A percentile compares a stretch with the other conserved stretches of the same genome.
Evolutionary conservation across 805 yeast genomes (phyloP).

Genomic region (Nakazawaea ambrosiae): DNA sequence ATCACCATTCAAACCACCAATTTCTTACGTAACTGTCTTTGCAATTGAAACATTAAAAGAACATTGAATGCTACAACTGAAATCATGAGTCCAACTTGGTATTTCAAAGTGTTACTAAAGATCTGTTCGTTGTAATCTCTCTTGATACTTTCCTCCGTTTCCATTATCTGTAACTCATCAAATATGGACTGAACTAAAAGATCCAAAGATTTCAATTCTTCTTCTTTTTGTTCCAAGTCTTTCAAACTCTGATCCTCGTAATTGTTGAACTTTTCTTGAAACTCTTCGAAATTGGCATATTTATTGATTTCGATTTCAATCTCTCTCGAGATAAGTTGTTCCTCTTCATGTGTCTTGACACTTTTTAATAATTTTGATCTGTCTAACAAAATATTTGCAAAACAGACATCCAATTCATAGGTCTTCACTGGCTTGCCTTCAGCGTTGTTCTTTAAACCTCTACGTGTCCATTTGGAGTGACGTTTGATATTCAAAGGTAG

Average conservation of each 20-base stretch:
- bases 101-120: constrained; percentile 3
- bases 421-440: neutral
- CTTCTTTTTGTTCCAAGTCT: constrained; percentile 1
- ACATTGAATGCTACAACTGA: constrained; percentile 2
- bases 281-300: constrained; percentile 6
- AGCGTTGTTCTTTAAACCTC: neutral
- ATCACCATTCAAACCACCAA: neutral
- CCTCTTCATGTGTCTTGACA: constrained; percentile 3
- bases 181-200: neutral
- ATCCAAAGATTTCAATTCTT: constrained; percentile 1
- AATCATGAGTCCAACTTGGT: constrained; percentile 2
- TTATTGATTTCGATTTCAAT: neutral
- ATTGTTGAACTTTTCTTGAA: constrained; percentile 5
- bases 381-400: constrained; percentile 9
- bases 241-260: neutral
- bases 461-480: neutral
- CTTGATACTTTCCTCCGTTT: constrained; percentile 4
- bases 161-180: neutral
- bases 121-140: constrained; percentile 8
- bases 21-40: constrained; percentile 5
- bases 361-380: constrained; percentile 9
- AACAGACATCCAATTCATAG: constrained; percentile 7
- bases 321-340: constrained; percentile 1
- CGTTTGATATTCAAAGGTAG: neutral
- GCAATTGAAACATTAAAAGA: neutral